A percentile compares a stretch with the other conserved stretches of the same genome.
Evolutionary conservation across 306 rosid genomes (phyloP).

Genomic region (Sphenostylis stenocarpa): DNA sequence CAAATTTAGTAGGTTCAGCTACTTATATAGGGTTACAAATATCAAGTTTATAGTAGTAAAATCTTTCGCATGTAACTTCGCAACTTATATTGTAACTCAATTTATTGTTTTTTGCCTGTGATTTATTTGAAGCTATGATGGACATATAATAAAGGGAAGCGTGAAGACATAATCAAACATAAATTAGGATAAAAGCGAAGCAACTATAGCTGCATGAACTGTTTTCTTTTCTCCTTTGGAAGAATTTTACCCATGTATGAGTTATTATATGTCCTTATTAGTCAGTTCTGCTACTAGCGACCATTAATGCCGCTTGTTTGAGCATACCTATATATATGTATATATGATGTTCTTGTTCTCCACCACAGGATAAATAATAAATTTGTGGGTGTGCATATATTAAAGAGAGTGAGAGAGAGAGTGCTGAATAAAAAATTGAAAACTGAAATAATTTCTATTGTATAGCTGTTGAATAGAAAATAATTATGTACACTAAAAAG

Average conservation of each 20-base stretch:
- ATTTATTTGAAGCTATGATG: conserved; percentile 31
- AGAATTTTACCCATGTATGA: conserved; percentile 20
- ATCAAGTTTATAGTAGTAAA: too few species aligned
- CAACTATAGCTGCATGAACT: background rate
- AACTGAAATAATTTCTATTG: too few species aligned
- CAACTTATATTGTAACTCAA: too few species aligned
- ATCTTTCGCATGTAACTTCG: too few species aligned
- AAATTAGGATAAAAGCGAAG: conserved; percentile 32
- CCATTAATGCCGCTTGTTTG: background rate
- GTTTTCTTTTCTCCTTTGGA: conserved; percentile 36
- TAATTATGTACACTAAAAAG: too few species aligned
- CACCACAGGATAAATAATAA: conserved; percentile 27
- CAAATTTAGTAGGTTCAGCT: too few species aligned
- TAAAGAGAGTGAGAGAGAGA: too few species aligned
- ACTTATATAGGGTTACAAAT: too few species aligned
- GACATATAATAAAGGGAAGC: conserved; percentile 37
- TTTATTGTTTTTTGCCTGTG: background rate
- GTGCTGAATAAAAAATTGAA: too few species aligned
- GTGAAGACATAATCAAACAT: conserved; percentile 31
- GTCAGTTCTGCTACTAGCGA: background rate
- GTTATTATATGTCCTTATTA: background rate
- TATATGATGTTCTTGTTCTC: background rate
- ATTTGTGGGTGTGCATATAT: background rate
- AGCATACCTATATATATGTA: background rate
- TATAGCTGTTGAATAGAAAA: too few species aligned